Base-by-base conservation (phyloP, 345 rosid species). In the Salix arbutifolia region DNA sequence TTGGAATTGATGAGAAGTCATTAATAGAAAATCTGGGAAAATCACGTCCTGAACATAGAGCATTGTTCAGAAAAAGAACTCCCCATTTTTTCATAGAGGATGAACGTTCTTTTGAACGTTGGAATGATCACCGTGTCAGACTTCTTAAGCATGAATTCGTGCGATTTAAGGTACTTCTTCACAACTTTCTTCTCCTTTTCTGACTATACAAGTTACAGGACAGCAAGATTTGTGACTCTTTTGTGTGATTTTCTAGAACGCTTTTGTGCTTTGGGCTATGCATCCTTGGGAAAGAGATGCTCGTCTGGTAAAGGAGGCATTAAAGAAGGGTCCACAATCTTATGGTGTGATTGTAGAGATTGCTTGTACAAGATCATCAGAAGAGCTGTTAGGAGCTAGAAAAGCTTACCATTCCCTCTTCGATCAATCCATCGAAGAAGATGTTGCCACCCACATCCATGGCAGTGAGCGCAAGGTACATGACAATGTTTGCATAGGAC, bases 241-340 rank as follows among this genome's bases (percentile, higher is more conserved):
- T 38, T 52, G 26, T 46, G 6, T 48, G 26, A 16, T 37, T 65
- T 13, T 52, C 17, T 71, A 94, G 99, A 89, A 89, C 71, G 97
- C 98, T 13, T 76, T 90, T 71, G 86, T 90, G 61, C 81, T 90
- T 56, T 87, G 92, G 90, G 74, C 92, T 2, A 85, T 85, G 94
- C 97, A 96, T 78, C 96, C 96, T 10, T 92, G 98, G 97, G 97
- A 96, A 84, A 91, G 97, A 80, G 99, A 93, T 72, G 99, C 99
- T 1, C 91, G 97, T 69, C 74, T 91, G 84, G 40, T 91, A 53
- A 86, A 87, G 77, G 89, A 91, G 66, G 90, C 97, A 17, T 79
- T 96, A 72, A 79, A 16, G 37, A 85, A 89, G 67, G 92, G 91
- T 3, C 81, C 88, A 17, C 76, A 85, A 21, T 76, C 85, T 7